phyloP scores from a whole-genome alignment of 805 yeast species.

The Kodamaea kaohsiungensis region DNA sequence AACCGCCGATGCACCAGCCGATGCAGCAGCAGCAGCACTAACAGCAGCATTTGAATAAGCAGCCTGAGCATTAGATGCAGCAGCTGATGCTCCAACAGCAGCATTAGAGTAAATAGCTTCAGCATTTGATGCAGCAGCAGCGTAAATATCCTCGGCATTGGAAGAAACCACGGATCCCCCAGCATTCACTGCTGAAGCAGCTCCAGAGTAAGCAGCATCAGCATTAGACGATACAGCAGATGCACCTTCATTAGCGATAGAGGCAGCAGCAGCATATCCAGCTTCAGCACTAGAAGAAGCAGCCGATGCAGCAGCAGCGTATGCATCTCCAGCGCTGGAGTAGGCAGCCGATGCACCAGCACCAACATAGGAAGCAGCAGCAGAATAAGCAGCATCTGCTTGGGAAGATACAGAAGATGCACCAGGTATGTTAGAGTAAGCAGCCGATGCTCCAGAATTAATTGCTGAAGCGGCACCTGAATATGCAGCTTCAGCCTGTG shows the following conservation, averaged over 20 bases:
- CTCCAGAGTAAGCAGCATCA: neutral
- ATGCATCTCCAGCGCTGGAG: neutral
- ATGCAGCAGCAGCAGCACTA: neutral
- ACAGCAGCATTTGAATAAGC: neutral
- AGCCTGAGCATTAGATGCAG: neutral
- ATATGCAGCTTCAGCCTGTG: neutral
- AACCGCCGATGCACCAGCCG: neutral
- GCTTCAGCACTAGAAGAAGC: neutral
- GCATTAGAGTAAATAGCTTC: slow-evolving; percentile 2
- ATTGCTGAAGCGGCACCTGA: neutral
- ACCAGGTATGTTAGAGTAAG: too few species aligned
- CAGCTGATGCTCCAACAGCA: slow-evolving; percentile 1
- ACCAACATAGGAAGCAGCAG: slow-evolving; percentile 1
- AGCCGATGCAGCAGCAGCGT: neutral
- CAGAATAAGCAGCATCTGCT: slow-evolving; percentile 1
- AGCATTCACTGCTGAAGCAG: neutral
- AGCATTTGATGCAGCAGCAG: slow-evolving; percentile 2
- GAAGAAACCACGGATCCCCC: neutral
- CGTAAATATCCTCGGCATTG: neutral
- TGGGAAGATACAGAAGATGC: too few species aligned
- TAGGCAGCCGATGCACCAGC: slow-evolving; percentile 5
- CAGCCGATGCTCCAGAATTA: neutral
- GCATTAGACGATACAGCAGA: neutral
- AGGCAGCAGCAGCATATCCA: neutral
- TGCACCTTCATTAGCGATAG: neutral